These are phyloP conservation scores for Pogostemon cablin DNA, from an alignment of 257 asterid species.

Conservation along the genomic window DNA sequence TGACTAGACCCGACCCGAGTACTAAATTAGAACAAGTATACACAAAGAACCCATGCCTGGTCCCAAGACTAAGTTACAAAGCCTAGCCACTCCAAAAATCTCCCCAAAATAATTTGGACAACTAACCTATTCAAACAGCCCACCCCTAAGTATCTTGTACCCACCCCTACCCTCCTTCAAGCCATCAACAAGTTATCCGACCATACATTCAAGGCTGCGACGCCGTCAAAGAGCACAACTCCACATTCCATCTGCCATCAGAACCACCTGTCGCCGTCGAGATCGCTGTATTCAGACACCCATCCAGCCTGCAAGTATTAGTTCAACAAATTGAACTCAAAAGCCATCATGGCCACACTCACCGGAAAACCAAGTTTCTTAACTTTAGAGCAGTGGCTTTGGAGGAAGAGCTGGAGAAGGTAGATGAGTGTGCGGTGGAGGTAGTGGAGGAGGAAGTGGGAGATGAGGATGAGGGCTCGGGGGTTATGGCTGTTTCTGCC, in stretches of 20 bases:
- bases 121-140: slow-evolving; percentile 66
- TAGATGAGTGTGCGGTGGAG: slow-evolving; percentile 63
- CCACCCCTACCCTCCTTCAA: slow-evolving; percentile 58
- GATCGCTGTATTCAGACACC: slow-evolving; percentile 61
- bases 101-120: slow-evolving; percentile 86
- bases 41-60: slow-evolving; percentile 60
- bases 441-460: slow-evolving; percentile 63
- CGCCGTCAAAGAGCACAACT: slow-evolving; percentile 34
- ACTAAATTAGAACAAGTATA: slow-evolving; percentile 70
- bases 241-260: slow-evolving; percentile 55
- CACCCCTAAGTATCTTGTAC: slow-evolving; percentile 44
- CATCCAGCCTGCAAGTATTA: slow-evolving; percentile 58
- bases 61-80: slow-evolving; percentile 69
- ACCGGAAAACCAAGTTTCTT: slow-evolving; percentile 44
- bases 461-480: slow-evolving; percentile 48
- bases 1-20: slow-evolving; percentile 58
- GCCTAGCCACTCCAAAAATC: slow-evolving; percentile 83
- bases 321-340: slow-evolving; percentile 54
- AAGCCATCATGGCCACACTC: slow-evolving; percentile 48
- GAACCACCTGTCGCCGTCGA: slow-evolving; percentile 38
- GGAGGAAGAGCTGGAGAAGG: slow-evolving; percentile 48
- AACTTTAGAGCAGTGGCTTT: slow-evolving; percentile 22
- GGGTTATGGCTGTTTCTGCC: slow-evolving; percentile 52
- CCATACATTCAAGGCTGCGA: slow-evolving; percentile 56
- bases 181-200: slow-evolving; percentile 56